Conservation (phyloP, 1,139 yeast genomes). For the Chernovozyma sophiae-reginae region DNA sequence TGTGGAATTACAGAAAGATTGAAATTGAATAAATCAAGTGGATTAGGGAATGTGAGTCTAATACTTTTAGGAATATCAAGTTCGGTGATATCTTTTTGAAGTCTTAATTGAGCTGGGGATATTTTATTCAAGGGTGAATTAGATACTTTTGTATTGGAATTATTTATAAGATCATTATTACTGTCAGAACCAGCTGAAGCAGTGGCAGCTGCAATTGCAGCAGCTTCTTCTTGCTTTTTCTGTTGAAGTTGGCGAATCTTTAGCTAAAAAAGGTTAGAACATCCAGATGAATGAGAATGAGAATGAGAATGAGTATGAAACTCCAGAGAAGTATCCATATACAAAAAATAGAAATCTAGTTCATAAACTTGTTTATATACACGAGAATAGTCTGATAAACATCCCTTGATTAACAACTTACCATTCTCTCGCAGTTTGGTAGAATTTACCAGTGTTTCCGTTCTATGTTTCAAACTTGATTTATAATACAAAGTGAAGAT, state of each 20-base stretch:
- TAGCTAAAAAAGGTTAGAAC: too few relatives aligned
- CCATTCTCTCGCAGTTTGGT: too few relatives aligned
- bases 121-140: slow-evolving; percentile 18
- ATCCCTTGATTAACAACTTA: too few relatives aligned
- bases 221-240: slow-evolving; percentile 47
- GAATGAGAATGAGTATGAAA: too few relatives aligned
- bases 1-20: slow-evolving; percentile 62
- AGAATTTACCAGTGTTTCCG: too few relatives aligned
- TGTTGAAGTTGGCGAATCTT: slow-evolving; percentile 59
- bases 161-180: neutral
- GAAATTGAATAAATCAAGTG: slow-evolving; percentile 58
- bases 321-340: too few relatives aligned
- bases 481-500: too few relatives aligned
- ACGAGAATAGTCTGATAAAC: too few relatives aligned
- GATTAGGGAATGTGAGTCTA: slow-evolving; percentile 50
- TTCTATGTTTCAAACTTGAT: too few relatives aligned
- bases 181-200: slow-evolving; percentile 7
- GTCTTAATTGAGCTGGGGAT: slow-evolving; percentile 51
- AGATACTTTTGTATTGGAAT: neutral
- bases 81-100: slow-evolving; percentile 63
- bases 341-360: too few relatives aligned
- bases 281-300: too few relatives aligned
- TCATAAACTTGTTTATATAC: too few relatives aligned
- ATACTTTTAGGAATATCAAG: slow-evolving; percentile 66
- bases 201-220: slow-evolving; percentile 18